Evolutionary conservation across 306 rosid genomes (phyloP).

Genomic region (Begonia fuchsioides): DNA sequence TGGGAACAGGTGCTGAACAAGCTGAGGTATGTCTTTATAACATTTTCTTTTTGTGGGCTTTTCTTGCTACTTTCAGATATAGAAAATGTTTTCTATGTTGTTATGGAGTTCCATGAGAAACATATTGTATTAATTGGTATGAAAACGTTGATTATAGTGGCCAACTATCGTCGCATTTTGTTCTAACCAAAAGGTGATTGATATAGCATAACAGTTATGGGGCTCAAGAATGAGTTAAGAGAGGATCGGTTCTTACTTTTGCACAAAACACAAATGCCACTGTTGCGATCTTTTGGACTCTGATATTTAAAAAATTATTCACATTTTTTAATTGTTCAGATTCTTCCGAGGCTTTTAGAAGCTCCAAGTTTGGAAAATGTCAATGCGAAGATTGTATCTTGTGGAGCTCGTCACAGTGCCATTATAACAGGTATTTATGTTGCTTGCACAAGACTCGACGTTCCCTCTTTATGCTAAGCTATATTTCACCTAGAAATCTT

Average conservation of each 20-base stretch:
- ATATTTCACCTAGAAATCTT: too few species aligned
- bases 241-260: neutral
- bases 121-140: too few species aligned
- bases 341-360: slow-evolving; percentile 68
- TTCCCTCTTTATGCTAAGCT: too few species aligned
- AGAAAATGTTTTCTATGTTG: too few species aligned
- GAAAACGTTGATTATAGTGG: neutral
- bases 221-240: neutral
- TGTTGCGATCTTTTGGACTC: too few species aligned
- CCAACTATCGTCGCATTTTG: neutral
- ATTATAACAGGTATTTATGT: slow-evolving; percentile 47
- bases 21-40: slow-evolving; percentile 48
- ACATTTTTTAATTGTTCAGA: slow-evolving; percentile 19
- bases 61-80: slow-evolving; percentile 2
- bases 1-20: slow-evolving; percentile 82
- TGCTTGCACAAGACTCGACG: neutral
- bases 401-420: slow-evolving; percentile 95
- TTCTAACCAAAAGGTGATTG: too few species aligned
- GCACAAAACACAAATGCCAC: too few species aligned
- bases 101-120: too few species aligned
- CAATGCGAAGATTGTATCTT: slow-evolving; percentile 51
- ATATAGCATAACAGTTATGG: neutral
- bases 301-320: too few species aligned
- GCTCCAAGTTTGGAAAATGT: slow-evolving; percentile 67
- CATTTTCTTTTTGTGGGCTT: too few species aligned